A percentile compares a stretch with the other conserved stretches of the same genome.
These are phyloP conservation scores for Globisporangium megalacanthum DNA, from an alignment of 352 stramenopile species.

Conservation along the genomic window DNA sequence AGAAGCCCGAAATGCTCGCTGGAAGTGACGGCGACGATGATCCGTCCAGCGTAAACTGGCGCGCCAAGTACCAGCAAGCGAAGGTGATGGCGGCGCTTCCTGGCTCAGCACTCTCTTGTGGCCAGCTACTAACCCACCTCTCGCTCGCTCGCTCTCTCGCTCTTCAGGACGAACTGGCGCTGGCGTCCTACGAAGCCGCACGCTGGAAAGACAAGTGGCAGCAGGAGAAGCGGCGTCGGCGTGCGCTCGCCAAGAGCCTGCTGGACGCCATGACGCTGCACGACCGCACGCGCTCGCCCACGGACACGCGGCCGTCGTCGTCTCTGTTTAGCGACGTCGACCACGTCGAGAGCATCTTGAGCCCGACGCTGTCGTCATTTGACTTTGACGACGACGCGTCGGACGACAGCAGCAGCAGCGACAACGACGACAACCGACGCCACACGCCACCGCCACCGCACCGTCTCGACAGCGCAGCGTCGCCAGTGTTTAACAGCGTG, in stretches of 20 bases:
- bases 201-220: slow-evolving; percentile 81
- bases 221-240: slow-evolving; percentile 61
- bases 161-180: slow-evolving; percentile 27
- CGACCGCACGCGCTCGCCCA: slow-evolving; percentile 19
- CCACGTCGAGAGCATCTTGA: slow-evolving; percentile 62
- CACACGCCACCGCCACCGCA: neutral
- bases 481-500: neutral
- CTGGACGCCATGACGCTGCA: slow-evolving; percentile 53
- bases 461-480: neutral
- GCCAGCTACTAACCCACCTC: no score
- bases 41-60: slow-evolving; percentile 15
- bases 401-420: slow-evolving; percentile 2
- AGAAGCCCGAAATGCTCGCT: neutral
- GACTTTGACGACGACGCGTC: slow-evolving; percentile 62
- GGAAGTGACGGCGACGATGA: slow-evolving; percentile 6
- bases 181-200: slow-evolving; percentile 60
- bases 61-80: slow-evolving; percentile 37
- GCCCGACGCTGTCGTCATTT: slow-evolving; percentile 79
- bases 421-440: neutral
- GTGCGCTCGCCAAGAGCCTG: slow-evolving; percentile 57
- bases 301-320: slow-evolving; percentile 27
- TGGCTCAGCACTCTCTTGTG: no score
- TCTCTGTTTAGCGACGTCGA: slow-evolving; percentile 43
- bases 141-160: neutral
- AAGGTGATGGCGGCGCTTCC: slow-evolving; percentile 18